Base-by-base conservation (phyloP, 2,329 filamentous ascomycete species). In the Xylariaceae sp. region DNA sequence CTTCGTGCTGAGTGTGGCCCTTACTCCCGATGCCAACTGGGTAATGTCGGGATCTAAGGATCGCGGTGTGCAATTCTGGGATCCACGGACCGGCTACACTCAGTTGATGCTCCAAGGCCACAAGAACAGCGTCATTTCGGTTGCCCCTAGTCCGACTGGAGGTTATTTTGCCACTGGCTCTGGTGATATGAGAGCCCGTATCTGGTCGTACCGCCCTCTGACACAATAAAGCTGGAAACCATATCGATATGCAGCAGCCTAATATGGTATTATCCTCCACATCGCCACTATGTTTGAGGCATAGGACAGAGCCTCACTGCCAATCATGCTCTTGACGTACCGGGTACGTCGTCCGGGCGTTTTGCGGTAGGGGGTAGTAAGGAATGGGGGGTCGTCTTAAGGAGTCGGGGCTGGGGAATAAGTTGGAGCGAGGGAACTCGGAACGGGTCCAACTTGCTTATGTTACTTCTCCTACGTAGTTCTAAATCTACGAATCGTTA, bases 91-190 rank as follows among this genome's bases (percentile, higher is more conserved):
- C 17, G 94, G 93, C 41, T 88, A 90, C 66, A 95, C 93, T 1
- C 93, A 97, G 77, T 88, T 99, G 73, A 97, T 97, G 94, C 83
- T 99, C 63, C 94, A 97, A 75, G 94, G 94, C 30, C 94, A 99
- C 74, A 97, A 97, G 82, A 97, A 97, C 77, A 96, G 91, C 9
- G 94, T 99, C 68, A 97, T 97, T 69, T 97, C 92, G 2, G 94
- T 99, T 55, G 93, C 94, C 1, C 94, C 94, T 18, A 96, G 92
- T 75, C 94, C 94, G 13, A 87, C 84, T 41, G 92, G 92, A 60
- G 86, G 87, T 64, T 88, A 91, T 72, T 99, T 99, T 73, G 94
- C 94, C 47, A 99, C 94, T 4, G 94, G 94, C 63, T 97, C 92
- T 67, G 94, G 94, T 69, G 94, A 99, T 73, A 96, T 96, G 90